phyloP scores from a whole-genome alignment of 352 stramenopile species.

The Phytophthora cajani region DNA sequence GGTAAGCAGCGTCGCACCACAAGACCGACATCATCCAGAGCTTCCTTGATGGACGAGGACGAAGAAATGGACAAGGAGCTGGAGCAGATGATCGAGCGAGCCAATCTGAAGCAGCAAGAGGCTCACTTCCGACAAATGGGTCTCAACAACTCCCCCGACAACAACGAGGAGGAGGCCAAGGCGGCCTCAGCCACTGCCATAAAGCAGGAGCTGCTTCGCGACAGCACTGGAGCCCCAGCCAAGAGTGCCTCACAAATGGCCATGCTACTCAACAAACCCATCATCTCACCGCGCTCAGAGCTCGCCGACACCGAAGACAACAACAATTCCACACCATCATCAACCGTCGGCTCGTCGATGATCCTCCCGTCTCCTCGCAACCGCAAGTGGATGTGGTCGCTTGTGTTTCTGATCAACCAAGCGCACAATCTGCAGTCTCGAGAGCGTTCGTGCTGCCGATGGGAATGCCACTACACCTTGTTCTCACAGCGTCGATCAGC shows the following conservation, averaged over 20 bases:
- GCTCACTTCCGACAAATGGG: slow-evolving; percentile 25
- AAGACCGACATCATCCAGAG: slow-evolving; percentile 35
- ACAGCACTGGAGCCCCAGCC: slow-evolving; percentile 23
- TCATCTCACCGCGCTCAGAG: slow-evolving; percentile 52
- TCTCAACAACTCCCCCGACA: not conserved
- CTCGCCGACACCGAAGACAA: slow-evolving; percentile 16
- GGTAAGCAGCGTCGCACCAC: not conserved
- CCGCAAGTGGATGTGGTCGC: slow-evolving; percentile 51
- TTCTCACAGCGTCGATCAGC: slow-evolving; percentile 63
- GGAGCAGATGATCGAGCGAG: slow-evolving; percentile 72
- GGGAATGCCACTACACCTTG: slow-evolving; percentile 78
- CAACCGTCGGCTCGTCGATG: slow-evolving; percentile 1
- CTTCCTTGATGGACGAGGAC: slow-evolving; percentile 50
- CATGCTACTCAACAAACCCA: slow-evolving; percentile 56
- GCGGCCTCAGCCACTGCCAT: slow-evolving; percentile 16
- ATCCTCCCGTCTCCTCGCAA: slow-evolving; percentile 43
- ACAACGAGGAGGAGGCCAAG: slow-evolving; percentile 16
- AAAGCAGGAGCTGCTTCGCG: slow-evolving; percentile 46
- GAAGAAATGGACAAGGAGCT: slow-evolving; percentile 79
- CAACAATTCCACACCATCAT: not conserved
- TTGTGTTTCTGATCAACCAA: slow-evolving; percentile 66
- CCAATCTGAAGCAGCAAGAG: slow-evolving; percentile 42
- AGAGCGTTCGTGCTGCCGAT: slow-evolving; percentile 64
- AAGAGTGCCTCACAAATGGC: slow-evolving; percentile 50
- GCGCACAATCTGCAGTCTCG: slow-evolving; percentile 67